These are phyloP conservation scores for Boletus sensibilis DNA, from an alignment of 768 basidiomycete genomes.

Conservation along the genomic window DNA sequence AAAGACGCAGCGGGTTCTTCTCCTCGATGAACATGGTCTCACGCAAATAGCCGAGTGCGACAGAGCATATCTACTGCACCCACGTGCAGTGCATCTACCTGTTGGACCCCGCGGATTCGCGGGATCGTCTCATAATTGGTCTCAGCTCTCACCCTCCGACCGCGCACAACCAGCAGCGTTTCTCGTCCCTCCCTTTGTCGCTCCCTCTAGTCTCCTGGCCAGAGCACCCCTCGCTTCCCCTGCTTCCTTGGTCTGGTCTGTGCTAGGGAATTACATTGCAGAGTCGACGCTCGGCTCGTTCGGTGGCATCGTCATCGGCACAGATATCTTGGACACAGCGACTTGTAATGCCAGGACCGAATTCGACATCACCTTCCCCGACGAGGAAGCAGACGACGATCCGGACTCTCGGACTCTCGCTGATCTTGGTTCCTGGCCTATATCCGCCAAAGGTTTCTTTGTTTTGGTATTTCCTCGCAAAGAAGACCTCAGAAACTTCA, in stretches of 20 bases:
- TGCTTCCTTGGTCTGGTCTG: conserved; percentile 26
- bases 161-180: conserved; percentile 43
- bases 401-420: neutral
- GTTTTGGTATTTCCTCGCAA: conserved; percentile 36
- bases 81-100: conserved; percentile 37
- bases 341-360: neutral
- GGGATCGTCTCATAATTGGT: conserved; percentile 22
- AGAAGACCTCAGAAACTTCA: conserved; percentile 35
- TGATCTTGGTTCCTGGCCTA: neutral
- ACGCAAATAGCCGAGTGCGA: conserved; percentile 32
- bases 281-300: conserved; percentile 30
- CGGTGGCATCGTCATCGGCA: conserved; percentile 40
- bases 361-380: neutral
- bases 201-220: conserved; percentile 34
- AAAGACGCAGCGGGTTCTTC: conserved; percentile 49
- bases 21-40: conserved; percentile 51
- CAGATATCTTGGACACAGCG: conserved; percentile 2
- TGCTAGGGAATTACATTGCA: conserved; percentile 26
- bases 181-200: conserved; percentile 61
- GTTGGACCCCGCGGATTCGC: conserved; percentile 43
- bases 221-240: conserved; percentile 16
- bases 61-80: conserved; percentile 42
- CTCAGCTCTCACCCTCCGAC: conserved; percentile 34
- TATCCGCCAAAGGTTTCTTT: conserved; percentile 27
- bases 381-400: neutral